Base-by-base conservation (phyloP, 805 yeast species). In the Metahyphopichia silvanorum region DNA sequence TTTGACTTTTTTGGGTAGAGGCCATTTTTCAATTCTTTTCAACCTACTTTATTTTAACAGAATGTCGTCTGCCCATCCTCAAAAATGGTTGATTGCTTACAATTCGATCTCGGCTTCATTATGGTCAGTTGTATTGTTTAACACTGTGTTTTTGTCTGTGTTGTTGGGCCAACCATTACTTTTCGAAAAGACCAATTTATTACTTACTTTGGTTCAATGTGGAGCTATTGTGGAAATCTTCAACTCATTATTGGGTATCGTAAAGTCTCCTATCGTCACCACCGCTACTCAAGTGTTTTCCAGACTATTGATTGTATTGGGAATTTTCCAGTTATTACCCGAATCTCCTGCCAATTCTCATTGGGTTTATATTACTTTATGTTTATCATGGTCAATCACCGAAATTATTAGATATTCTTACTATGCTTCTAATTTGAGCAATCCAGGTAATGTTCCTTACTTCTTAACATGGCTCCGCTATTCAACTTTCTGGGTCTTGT, bases 331-430 rank as follows among this genome's bases (percentile, higher is more conserved):
- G 32, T 55, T 71, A n/a, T 67, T 88, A 42, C 96, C 98, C 6
- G 51, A 74, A 13, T 73, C 86, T 0, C 83, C 82, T 13, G 87
- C 87, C 18, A 69, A 73, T 44, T 33, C 46, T 44, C 71, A 69
- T 43, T 67, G 78, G 75, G 69, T 75, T 11, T 89, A 82, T 57
- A 59, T 79, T 35, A 66, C 91, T 1, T 71, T 91, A 55, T 69
- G 79, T 29, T 46, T 78, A 27, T 88, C 96, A 9, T 93, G 98
- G 98, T 77, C 93, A n/a, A 48, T 86, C 33, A 86, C 98, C n/a
- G 98, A 93, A 60, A 72, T 86, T 27, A 81, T 89, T 36, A 74
- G 98, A 55, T 93, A 93, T 61, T 74, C 86, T 26, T 93, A 77
- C 64, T 94, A 93, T 54, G 89, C 94, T 6, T 70, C 82, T 34